phyloP scores from a whole-genome alignment of 805 yeast genomes.

The Ogataea neopini region DNA sequence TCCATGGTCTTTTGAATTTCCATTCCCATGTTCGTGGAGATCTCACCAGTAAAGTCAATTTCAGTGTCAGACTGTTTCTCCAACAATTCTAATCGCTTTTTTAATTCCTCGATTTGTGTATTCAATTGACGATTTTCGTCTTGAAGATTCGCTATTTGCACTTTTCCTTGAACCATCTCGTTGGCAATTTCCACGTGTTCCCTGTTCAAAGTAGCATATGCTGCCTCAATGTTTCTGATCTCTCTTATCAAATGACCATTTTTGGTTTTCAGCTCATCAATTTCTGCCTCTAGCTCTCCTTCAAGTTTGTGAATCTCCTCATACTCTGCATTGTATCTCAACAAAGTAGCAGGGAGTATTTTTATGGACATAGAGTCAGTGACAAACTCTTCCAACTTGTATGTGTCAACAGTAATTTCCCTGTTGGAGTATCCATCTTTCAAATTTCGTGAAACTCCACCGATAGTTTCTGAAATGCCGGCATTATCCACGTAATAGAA shows the following conservation, averaged over 20 bases:
- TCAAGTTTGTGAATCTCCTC: conserved; percentile 71
- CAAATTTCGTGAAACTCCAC: conserved; percentile 14
- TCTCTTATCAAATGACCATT: conserved; percentile 76
- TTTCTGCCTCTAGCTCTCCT: conserved; percentile 60
- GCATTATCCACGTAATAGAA: conserved; percentile 56
- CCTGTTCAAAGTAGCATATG: conserved; percentile 65
- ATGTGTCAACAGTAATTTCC: conserved; percentile 35
- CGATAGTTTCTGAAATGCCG: conserved; percentile 16
- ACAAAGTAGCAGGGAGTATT: conserved; percentile 70
- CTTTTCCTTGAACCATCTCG: conserved; percentile 78
- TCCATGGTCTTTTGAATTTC: conserved; percentile 62
- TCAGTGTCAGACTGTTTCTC: conserved; percentile 28
- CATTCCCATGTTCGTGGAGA: conserved; percentile 39
- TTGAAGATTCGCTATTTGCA: conserved; percentile 68
- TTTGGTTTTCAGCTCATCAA: conserved; percentile 55
- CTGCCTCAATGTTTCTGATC: conserved; percentile 69
- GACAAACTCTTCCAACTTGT: conserved; percentile 74
- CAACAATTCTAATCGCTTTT: conserved; percentile 40
- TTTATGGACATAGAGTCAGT: conserved; percentile 73
- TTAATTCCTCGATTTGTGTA: conserved; percentile 48
- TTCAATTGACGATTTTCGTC: conserved; percentile 71
- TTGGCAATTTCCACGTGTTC: conserved; percentile 89
- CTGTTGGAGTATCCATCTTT: conserved; percentile 19
- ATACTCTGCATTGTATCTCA: conserved; percentile 72
- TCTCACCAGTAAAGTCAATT: conserved; percentile 32